Base-by-base conservation (phyloP, 2,329 filamentous ascomycete species). In the Ciborinia camelliae region DNA sequence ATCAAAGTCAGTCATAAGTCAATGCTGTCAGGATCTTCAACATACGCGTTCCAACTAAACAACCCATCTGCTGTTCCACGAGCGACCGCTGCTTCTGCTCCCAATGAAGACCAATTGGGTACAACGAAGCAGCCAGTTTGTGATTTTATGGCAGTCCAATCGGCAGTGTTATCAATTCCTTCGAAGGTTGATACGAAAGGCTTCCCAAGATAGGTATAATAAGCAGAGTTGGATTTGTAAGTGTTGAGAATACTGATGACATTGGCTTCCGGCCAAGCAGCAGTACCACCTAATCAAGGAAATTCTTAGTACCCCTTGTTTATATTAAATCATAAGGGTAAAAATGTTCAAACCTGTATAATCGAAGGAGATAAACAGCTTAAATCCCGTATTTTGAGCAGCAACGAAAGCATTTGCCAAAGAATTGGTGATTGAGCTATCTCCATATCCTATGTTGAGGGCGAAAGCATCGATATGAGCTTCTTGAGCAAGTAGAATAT, bases 181-280 rank as follows among this genome's bases (percentile, higher is more conserved):
- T 61, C 58, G 12, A 61, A 61, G 23, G 45, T 61, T 7, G 58
- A 61, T 15, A 51, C 58, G 10, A 61, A 51, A 1, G 47, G 45
- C 8, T 51, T 51, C 2, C 20, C 43, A 2, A 28, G n/a, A 15
- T 50, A 26, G 8, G 15, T 20, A 15, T 51, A 61, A n/a, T 51
- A 61, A 14, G 32, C 35, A 12, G 23, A 26, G n/a, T 32, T 51
- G 20, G 58, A 50, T 32, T 35, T 39, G 4, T 61, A 61, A 10
- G 45, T 26, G 14, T 51, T 41, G 23, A 61, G 45, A 61, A 61
- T 23, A 26, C 20, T 26, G 5, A 39, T 32, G 5, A 53, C 26
- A 26, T 30, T 41, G 18, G 26, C 15, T 62, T 45, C 18, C 18
- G 48, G 48, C 59, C 48, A 62, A 41, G 23, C 30, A 26, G 51